phyloP scores from a whole-genome alignment of 805 yeast genomes.

The Candida silvicultrix region DNA sequence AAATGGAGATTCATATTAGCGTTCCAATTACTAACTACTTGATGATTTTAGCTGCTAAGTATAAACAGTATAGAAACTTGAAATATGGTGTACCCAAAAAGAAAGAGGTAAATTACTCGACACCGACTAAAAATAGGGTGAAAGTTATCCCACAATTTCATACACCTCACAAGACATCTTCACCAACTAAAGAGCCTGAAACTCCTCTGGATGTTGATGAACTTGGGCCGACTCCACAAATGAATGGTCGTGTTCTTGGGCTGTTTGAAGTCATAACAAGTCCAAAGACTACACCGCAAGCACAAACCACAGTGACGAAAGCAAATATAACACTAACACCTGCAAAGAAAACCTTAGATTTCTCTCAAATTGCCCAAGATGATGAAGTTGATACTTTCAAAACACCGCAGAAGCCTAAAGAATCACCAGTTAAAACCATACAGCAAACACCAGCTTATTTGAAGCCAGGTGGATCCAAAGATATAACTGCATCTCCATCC shows the following conservation, averaged over 20 bases:
- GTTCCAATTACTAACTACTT: no score
- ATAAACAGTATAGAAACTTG: conserved; percentile 27
- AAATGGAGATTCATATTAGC: no score
- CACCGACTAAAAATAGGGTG: conserved; percentile 3
- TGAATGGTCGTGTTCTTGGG: conserved; percentile 69
- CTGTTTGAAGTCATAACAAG: conserved; percentile 45
- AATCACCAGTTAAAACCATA: conserved; percentile 1
- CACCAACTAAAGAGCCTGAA: conserved; percentile 7
- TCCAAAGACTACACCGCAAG: conserved; percentile 13
- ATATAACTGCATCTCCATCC: conserved; percentile 19
- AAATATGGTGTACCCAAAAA: conserved; percentile 12
- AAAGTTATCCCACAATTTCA: conserved; percentile 4
- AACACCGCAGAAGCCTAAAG: conserved; percentile 6
- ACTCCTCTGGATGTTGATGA: conserved; percentile 24
- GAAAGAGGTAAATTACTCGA: not conserved
- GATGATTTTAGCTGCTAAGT: conserved; percentile 15
- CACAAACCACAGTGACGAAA: conserved; percentile 1
- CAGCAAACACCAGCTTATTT: conserved; percentile 41
- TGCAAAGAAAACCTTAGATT: not conserved
- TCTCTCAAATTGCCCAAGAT: not conserved
- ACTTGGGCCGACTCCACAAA: conserved; percentile 85
- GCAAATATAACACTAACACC: not conserved
- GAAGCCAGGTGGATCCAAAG: conserved; percentile 10
- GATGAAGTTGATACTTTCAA: not conserved
- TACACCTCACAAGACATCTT: conserved; percentile 20